These are phyloP conservation scores for Westerdykella ornata DNA, from an alignment of 2,329 filamentous ascomycete species.

Conservation along the genomic window DNA sequence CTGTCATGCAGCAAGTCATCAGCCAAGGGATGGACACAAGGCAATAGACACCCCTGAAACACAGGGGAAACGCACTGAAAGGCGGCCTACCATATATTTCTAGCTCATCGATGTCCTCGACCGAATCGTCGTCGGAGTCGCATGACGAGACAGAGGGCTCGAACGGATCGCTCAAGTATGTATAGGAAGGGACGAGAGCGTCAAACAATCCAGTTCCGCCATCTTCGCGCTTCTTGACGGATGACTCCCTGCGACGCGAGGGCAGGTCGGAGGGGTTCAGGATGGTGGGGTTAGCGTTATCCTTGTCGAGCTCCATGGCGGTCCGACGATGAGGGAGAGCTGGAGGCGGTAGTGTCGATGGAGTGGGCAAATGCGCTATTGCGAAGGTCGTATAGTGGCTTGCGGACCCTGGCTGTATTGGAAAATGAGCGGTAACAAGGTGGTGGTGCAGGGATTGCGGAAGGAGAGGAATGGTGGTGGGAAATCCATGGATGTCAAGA, in stretches of 20 bases:
- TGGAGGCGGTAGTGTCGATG: neutral
- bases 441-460: no score
- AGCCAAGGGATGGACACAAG: slow-evolving; percentile 8
- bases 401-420: neutral
- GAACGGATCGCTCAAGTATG: slow-evolving; percentile 47
- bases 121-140: slow-evolving; percentile 51
- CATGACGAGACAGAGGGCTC: slow-evolving; percentile 33
- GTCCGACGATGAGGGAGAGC: slow-evolving; percentile 1
- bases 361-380: slow-evolving; percentile 2
- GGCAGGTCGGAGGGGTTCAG: slow-evolving; percentile 82
- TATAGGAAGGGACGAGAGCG: slow-evolving; percentile 45
- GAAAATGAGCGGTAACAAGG: no score
- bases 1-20: slow-evolving; percentile 43
- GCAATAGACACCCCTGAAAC: neutral
- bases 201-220: slow-evolving; percentile 50
- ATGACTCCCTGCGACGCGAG: slow-evolving; percentile 55
- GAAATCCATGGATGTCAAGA: no score
- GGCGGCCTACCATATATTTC: slow-evolving; percentile 78
- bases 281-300: slow-evolving; percentile 90
- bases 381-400: neutral
- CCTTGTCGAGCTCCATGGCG: slow-evolving; percentile 43
- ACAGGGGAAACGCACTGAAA: neutral
- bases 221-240: slow-evolving; percentile 41
- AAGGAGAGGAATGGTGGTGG: no score
- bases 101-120: slow-evolving; percentile 90